These are phyloP conservation scores for Geosmithia flava DNA, from an alignment of 2,329 filamentous ascomycete species.

Conservation along the genomic window DNA sequence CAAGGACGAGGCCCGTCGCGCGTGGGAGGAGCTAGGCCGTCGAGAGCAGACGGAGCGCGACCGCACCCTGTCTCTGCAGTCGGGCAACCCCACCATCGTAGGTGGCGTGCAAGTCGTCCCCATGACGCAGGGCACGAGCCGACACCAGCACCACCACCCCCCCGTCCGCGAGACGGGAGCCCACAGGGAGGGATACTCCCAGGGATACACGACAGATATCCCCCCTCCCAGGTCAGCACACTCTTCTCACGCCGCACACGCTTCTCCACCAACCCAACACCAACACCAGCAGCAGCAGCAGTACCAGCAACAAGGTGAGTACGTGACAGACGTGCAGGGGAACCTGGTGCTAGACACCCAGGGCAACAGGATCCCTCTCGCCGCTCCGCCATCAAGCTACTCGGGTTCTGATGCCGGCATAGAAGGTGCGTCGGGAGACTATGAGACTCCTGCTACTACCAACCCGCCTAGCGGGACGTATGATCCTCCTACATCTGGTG, in stretches of 20 bases:
- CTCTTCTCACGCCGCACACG: constrained; percentile 13
- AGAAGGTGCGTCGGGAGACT: constrained; percentile 35
- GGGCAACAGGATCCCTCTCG: constrained; percentile 45
- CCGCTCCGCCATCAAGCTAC: constrained; percentile 28
- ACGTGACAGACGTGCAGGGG: constrained; percentile 49
- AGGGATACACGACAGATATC: constrained; percentile 21
- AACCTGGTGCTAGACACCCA: constrained; percentile 48
- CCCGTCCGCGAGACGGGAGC: constrained; percentile 19
- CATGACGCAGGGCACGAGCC: constrained; percentile 62
- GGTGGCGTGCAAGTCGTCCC: constrained; percentile 93
- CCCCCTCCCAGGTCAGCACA: constrained; percentile 22
- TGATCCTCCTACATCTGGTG: constrained; percentile 15
- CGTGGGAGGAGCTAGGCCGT: constrained; percentile 93
- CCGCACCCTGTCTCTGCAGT: constrained; percentile 70
- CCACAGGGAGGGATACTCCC: constrained; percentile 11
- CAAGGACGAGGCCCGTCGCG: constrained; percentile 87
- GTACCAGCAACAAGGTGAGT: constrained; percentile 59
- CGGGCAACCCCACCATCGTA: constrained; percentile 78
- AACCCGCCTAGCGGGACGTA: constrained; percentile 22
- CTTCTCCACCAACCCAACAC: constrained; percentile 2
- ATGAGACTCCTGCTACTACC: constrained; percentile 38
- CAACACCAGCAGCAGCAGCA: not conserved
- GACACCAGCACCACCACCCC: constrained; percentile 18
- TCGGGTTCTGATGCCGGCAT: constrained; percentile 31
- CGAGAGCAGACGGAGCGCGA: constrained; percentile 90